Percentiles rank a stretch among this genome's conserved stretches.
These are phyloP conservation scores for Carallia brachiata DNA, from an alignment of 345 rosid genomes.

Conservation along the genomic window DNA sequence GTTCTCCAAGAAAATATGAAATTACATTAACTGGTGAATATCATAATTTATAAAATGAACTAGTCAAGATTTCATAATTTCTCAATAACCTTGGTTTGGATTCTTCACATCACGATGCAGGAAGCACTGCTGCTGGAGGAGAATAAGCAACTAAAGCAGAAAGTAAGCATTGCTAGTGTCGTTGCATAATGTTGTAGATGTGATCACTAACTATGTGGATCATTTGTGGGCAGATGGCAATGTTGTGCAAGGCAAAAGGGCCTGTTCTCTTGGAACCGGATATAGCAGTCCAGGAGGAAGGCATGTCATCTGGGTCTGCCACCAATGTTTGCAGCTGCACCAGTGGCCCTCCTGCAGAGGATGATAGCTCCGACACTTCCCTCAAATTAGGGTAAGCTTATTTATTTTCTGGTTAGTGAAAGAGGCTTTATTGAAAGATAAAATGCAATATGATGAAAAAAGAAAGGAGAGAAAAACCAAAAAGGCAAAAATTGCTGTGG, in stretches of 20 bases:
- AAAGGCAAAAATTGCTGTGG: no score
- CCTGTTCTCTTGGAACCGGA: constrained; percentile 26
- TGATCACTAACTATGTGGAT: not conserved
- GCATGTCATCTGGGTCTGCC: constrained; percentile 57
- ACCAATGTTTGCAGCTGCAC: constrained; percentile 53
- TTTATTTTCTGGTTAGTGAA: no score
- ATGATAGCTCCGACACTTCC: constrained; percentile 28
- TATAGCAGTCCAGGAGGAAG: constrained; percentile 46
- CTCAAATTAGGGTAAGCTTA: constrained; percentile 23
- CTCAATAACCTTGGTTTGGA: no score
- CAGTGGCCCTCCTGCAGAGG: constrained; percentile 47
- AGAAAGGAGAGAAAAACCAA: no score
- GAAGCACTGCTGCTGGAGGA: constrained; percentile 52
- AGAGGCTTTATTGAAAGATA: no score
- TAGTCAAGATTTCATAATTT: no score
- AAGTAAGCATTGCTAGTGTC: constrained; percentile 18
- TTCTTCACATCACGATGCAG: constrained; percentile 24
- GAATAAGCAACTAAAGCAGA: constrained; percentile 49
- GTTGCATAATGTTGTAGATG: not conserved
- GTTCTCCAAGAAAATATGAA: no score
- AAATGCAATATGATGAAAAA: no score
- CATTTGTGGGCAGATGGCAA: constrained; percentile 30
- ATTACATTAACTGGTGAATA: no score
- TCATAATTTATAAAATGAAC: no score
- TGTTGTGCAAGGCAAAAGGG: constrained; percentile 34